Conservation (phyloP, 1,139 yeast genomes). For the Saccharomycopsis hybrid region DNA sequence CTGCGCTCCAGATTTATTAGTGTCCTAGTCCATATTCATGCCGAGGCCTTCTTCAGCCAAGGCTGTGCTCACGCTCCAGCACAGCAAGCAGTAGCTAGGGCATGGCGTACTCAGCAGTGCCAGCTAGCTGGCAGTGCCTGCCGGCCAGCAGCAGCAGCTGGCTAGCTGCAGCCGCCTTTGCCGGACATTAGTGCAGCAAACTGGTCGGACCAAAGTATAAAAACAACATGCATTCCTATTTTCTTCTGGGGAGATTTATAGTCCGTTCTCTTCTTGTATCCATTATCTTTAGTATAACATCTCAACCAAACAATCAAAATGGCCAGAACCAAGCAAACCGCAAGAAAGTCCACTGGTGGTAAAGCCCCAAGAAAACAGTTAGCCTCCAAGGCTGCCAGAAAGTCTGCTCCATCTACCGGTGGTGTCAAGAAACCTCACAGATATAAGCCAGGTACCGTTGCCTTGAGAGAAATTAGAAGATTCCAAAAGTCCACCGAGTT, state of each 20-base stretch:
- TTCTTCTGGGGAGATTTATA: not conserved
- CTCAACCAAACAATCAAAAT: slow-evolving; percentile 31
- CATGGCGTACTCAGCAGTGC: not conserved
- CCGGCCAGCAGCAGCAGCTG: not conserved
- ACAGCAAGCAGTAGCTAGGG: not conserved
- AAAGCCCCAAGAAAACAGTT: slow-evolving; percentile 90
- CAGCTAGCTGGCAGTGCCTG: not conserved
- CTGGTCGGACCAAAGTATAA: too few species aligned
- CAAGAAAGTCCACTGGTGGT: slow-evolving; percentile 89
- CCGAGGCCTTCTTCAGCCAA: too few species aligned
- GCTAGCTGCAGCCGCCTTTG: not conserved
- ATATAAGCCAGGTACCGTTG: slow-evolving; percentile 94
- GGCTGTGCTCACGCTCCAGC: not conserved
- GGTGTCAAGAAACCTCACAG: slow-evolving; percentile 95
- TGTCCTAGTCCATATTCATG: too few species aligned
- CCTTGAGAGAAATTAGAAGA: slow-evolving; percentile 88
- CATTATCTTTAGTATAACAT: not conserved
- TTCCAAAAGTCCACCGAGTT: slow-evolving; percentile 86
- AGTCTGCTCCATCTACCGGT: slow-evolving; percentile 81
- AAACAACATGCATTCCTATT: not conserved
- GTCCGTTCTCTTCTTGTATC: not conserved
- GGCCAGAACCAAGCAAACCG: slow-evolving; percentile 92
- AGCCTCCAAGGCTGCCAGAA: slow-evolving; percentile 88
- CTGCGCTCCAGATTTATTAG: too few species aligned
- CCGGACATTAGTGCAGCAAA: too few species aligned